phyloP scores from a whole-genome alignment of 2,329 filamentous ascomycete species.

The Nemania sp. region DNA sequence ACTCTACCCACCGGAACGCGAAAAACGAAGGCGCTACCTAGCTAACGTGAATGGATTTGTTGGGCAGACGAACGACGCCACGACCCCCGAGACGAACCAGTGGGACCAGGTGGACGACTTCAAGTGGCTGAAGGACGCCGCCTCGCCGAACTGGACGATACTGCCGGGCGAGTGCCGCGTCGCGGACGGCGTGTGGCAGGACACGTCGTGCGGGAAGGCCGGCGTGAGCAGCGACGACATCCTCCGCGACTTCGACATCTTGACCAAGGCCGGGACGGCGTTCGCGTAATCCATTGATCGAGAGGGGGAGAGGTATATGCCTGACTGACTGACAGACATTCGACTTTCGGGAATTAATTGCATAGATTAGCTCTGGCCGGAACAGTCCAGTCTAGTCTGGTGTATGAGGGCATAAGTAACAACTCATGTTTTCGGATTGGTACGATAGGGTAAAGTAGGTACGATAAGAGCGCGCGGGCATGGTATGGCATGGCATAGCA shows the following conservation, averaged over 20 bases:
- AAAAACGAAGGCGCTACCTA: no score
- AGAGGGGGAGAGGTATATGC: background rate
- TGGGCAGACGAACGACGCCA: slow-evolving; percentile 37
- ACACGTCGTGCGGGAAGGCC: slow-evolving; percentile 66
- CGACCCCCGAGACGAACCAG: slow-evolving; percentile 59
- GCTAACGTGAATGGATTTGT: slow-evolving; percentile 24
- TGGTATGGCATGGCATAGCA: background rate
- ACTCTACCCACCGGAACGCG: no score
- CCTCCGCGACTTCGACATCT: slow-evolving; percentile 47
- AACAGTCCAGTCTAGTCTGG: no score
- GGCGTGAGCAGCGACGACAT: slow-evolving; percentile 68
- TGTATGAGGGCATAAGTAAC: no score
- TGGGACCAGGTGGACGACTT: slow-evolving; percentile 97
- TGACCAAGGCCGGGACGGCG: background rate
- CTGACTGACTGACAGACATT: no score
- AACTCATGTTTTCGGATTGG: no score
- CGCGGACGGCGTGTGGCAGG: slow-evolving; percentile 68
- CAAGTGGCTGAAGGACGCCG: slow-evolving; percentile 88
- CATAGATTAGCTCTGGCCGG: no score
- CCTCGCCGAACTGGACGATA: slow-evolving; percentile 85
- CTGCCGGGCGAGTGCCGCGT: slow-evolving; percentile 65
- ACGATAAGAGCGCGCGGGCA: no score
- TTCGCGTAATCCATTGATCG: background rate
- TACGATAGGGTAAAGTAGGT: background rate
- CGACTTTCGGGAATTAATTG: no score